These are phyloP conservation scores for Aspergillus pseudoglaucus DNA, from an alignment of 2,329 filamentous ascomycete genomes.

Conservation along the genomic window DNA sequence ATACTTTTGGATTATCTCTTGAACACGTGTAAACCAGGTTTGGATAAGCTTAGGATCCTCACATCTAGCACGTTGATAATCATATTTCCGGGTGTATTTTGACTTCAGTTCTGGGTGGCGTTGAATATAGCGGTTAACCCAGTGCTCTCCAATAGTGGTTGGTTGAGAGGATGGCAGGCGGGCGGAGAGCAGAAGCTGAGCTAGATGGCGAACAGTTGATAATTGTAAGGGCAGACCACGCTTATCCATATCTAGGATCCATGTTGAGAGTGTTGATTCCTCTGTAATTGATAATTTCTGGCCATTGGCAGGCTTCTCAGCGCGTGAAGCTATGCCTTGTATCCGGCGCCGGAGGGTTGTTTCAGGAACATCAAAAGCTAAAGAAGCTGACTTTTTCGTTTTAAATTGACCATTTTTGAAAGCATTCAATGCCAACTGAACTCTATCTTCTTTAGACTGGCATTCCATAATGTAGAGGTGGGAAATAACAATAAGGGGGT, in stretches of 20 bases:
- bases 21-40: neutral
- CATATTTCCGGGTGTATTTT: neutral
- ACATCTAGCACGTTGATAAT: neutral
- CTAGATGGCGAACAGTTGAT: neutral
- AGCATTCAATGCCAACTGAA: neutral
- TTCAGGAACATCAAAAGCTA: neutral
- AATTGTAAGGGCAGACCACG: neutral
- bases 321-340: neutral
- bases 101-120: neutral
- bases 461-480: neutral
- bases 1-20: neutral
- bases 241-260: neutral
- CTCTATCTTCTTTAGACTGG: neutral
- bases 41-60: neutral
- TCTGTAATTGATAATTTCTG: neutral
- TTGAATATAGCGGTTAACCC: neutral
- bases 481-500: neutral
- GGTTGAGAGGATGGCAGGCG: neutral
- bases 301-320: neutral
- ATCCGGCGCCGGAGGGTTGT: neutral
- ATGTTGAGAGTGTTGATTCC: neutral
- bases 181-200: neutral
- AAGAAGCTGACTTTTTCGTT: neutral
- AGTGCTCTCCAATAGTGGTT: neutral
- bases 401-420: neutral